Percentiles rank a stretch among this genome's conserved stretches.
These are phyloP conservation scores for Salix exigua DNA, from an alignment of 345 rosid species.

Conservation along the genomic window DNA sequence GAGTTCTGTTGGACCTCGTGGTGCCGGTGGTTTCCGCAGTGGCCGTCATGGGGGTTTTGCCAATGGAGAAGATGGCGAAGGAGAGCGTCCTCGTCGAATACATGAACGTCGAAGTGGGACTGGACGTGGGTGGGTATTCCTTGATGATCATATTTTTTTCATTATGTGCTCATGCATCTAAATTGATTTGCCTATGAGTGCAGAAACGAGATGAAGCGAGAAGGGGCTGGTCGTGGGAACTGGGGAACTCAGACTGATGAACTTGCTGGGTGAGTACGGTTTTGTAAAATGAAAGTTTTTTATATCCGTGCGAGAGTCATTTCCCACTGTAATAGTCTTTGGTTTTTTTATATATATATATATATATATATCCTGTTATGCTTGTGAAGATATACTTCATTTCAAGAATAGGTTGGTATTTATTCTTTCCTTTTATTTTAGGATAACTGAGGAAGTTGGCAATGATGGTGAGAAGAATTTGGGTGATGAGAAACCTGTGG, in stretches of 20 bases:
- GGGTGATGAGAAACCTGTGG: slow-evolving; percentile 16
- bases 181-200: background rate
- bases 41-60: slow-evolving; percentile 15
- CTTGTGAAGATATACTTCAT: background rate
- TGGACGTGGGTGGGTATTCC: slow-evolving; percentile 24
- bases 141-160: background rate
- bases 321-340: background rate
- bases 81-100: slow-evolving; percentile 19
- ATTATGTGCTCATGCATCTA: background rate
- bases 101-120: slow-evolving; percentile 28
- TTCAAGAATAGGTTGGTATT: background rate
- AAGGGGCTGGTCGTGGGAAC: slow-evolving; percentile 24
- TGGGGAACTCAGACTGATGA: slow-evolving; percentile 29
- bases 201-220: slow-evolving; percentile 25
- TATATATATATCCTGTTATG: background rate
- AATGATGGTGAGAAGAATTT: slow-evolving; percentile 15
- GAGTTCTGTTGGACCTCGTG: slow-evolving; percentile 19
- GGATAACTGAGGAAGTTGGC: slow-evolving; percentile 22
- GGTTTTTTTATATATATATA: too few species aligned
- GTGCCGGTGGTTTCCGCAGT: slow-evolving; percentile 16
- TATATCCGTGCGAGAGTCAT: background rate
- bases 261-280: slow-evolving; percentile 18
- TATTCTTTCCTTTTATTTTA: background rate
- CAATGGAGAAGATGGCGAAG: slow-evolving; percentile 21
- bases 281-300: background rate